These are phyloP conservation scores for Pyrrhoderma noxium DNA, from an alignment of 1,284 basidiomycete species.

Conservation along the genomic window DNA sequence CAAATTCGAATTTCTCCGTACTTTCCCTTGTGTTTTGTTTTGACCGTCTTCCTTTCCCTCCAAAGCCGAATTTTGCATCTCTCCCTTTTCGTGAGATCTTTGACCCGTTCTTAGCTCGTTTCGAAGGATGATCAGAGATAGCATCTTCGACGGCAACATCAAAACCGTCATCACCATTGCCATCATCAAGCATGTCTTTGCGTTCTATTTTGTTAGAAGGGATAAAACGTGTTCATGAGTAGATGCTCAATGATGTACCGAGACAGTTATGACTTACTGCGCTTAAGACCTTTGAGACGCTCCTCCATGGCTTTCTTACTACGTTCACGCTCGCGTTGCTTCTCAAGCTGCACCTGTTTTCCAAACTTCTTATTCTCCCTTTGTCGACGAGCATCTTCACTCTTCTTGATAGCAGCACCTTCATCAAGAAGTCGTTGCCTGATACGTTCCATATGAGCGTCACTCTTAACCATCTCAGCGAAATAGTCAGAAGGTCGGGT, in stretches of 20 bases:
- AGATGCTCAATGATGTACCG: constrained; percentile 4
- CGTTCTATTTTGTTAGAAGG: constrained; percentile 46
- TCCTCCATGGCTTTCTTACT: constrained; percentile 82
- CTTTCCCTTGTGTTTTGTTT: constrained; percentile 80
- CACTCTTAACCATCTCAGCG: constrained; percentile 98
- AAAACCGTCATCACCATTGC: constrained; percentile 67
- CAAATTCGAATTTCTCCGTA: constrained; percentile 61
- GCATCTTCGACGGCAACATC: constrained; percentile 84
- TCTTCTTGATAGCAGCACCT: constrained; percentile 81
- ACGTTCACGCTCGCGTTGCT: constrained; percentile 69
- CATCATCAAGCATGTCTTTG: constrained; percentile 75
- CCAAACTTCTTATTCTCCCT: constrained; percentile 97
- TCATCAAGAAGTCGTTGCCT: constrained; percentile 90
- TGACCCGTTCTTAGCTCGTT: constrained; percentile 39
- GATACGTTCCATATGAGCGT: constrained; percentile 97
- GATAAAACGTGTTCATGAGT: constrained; percentile 2
- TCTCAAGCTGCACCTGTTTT: constrained; percentile 91
- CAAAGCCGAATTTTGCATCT: constrained; percentile 78
- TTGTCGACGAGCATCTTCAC: constrained; percentile 87
- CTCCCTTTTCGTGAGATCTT: constrained; percentile 58
- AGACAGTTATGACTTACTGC: constrained; percentile 53
- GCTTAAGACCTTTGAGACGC: constrained; percentile 74
- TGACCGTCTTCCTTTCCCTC: constrained; percentile 53
- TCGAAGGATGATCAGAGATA: constrained; percentile 64
- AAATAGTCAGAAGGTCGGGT: constrained; percentile 94